Conservation (phyloP, 352 stramenopile genomes). For the Globisporangium iwayamae region DNA sequence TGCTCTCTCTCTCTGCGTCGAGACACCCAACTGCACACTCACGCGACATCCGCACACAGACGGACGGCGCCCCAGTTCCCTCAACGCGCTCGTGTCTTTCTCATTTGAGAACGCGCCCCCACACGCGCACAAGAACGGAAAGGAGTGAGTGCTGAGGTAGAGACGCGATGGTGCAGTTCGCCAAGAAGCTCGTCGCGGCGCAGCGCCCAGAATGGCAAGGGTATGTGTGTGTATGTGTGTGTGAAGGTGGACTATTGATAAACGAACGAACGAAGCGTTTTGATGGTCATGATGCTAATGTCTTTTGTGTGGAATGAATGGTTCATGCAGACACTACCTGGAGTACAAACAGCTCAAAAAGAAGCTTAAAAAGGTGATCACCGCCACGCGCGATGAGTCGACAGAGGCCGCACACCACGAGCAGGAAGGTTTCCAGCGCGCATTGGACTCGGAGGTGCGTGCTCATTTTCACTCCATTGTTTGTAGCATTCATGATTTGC, state of each 20-base stretch:
- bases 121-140: neutral
- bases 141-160: neutral
- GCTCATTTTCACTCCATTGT: neutral
- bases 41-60: too few species aligned
- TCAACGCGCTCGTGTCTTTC: too few species aligned
- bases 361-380: slow-evolving; percentile 68
- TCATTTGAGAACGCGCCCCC: neutral
- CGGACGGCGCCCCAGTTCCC: too few species aligned
- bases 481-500: neutral
- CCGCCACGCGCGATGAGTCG: slow-evolving; percentile 38
- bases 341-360: slow-evolving; percentile 92
- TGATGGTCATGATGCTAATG: too few species aligned
- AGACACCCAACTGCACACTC: neutral
- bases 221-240: slow-evolving; percentile 18
- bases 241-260: neutral
- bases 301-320: neutral
- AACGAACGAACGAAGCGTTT: neutral
- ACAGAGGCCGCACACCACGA: slow-evolving; percentile 24
- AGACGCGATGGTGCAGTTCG: slow-evolving; percentile 69
- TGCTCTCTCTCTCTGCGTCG: too few species aligned
- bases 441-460: slow-evolving; percentile 66
- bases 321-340: slow-evolving; percentile 66
- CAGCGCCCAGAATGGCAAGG: slow-evolving; percentile 74
- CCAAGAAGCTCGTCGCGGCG: slow-evolving; percentile 73
- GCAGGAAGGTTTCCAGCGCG: slow-evolving; percentile 69